Evolutionary conservation across 2,329 filamentous ascomycete species (phyloP), one percentile per base, ranked within the genome.

Genomic region (Fusarium cyanostomum): DNA sequence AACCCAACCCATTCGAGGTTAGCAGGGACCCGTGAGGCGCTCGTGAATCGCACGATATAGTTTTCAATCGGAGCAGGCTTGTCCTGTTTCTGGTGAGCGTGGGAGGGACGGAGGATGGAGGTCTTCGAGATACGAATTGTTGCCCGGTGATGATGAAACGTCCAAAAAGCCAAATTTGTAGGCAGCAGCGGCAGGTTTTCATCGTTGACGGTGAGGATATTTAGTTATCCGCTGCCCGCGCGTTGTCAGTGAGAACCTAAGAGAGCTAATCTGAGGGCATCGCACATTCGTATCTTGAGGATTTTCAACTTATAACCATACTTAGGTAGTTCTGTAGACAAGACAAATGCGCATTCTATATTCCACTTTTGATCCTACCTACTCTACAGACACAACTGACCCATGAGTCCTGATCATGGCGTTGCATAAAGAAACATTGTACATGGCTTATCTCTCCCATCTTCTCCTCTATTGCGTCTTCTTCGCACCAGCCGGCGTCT

Each of bases 141-240:
- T 64, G 72, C 80, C 80, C 80, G 63, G 74, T 83, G 81, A 84
- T 84, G 81, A 84, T 77, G 68, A 73, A 79, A 74, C 69, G 76
- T 79, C 81, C 81, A 83, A 83, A 81, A 82, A 84, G 81, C 81
- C 81, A 84, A 84, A 84, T 81, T 84, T 83, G 81, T 79, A 84
- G 81, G 72, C 79, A 82, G 73, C 77, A 78, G 76, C 75, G 68
- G 64, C 39, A 43, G 55, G 56, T 62, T 56, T 46, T 26, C 57
- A 56, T 49, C 48, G 33, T 30, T 15, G 51, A 56, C 54, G 41
- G 45, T 46, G 21, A 41, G 59, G 55, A 44, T 21, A 53, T 41
- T 42, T 9, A 38, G 16, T 46, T 43, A 44, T 56, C 30, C 53
- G 58, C 41, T 44, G 51, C 61, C 66, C n/a, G 72, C 75, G 79